Evolutionary conservation across 108 stramenopile genomes (phyloP).

Genomic region (Stephanodiscus triporus): DNA sequence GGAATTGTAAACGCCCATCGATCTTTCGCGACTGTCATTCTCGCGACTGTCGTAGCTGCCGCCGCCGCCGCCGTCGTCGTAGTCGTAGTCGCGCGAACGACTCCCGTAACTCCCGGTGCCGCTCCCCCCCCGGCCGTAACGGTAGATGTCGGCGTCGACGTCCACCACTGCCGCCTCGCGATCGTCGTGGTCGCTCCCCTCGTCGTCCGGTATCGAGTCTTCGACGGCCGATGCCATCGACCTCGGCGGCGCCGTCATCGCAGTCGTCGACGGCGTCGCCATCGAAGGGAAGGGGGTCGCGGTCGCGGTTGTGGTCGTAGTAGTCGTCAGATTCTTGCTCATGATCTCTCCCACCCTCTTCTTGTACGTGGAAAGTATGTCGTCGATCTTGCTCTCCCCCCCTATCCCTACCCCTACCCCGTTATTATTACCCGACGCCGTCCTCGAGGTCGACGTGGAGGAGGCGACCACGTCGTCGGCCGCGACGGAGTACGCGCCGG

Average conservation of each 20-base stretch:
- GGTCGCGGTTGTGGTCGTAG: not conserved
- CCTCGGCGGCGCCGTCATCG: not conserved
- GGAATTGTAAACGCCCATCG: not conserved
- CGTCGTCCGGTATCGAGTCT: conserved; percentile 19
- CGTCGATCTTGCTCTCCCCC: conserved; percentile 23
- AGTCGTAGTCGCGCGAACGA: conserved; percentile 8
- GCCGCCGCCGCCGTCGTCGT: not conserved
- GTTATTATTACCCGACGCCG: not conserved
- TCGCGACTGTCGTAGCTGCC: not conserved
- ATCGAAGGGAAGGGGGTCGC: not conserved
- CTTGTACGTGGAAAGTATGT: conserved; percentile 45
- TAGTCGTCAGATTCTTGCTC: conserved; percentile 12
- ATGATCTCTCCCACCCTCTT: conserved; percentile 48
- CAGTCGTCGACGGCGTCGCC: not conserved
- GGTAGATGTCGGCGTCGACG: conserved; percentile 1
- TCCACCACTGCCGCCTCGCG: conserved; percentile 4
- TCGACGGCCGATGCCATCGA: conserved; percentile 17
- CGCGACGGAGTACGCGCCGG: not conserved
- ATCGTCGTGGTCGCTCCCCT: not conserved
- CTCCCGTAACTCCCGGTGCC: conserved; percentile 1
- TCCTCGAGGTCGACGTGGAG: not conserved
- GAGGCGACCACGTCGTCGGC: not conserved
- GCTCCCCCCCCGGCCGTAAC: conserved; percentile 2
- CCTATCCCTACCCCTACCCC: not conserved
- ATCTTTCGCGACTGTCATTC: conserved; percentile 5